A percentile compares a stretch with the other conserved stretches of the same genome.
These are phyloP conservation scores for Pterula multifida DNA, from an alignment of 1,284 basidiomycete genomes.

Conservation along the genomic window DNA sequence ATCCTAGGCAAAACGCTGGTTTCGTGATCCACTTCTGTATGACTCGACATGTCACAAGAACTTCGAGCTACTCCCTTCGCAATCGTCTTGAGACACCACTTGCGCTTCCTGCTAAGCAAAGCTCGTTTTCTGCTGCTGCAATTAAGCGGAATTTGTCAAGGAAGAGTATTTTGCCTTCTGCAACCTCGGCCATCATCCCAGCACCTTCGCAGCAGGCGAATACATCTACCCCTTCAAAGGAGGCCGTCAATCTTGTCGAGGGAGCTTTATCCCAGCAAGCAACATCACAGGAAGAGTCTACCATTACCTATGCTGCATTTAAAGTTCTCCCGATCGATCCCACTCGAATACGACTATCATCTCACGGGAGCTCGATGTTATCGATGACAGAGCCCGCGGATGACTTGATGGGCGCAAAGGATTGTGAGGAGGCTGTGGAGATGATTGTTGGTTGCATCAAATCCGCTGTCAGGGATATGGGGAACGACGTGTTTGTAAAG, in stretches of 20 bases:
- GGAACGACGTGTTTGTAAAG: constrained; percentile 41
- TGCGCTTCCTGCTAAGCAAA: constrained; percentile 13
- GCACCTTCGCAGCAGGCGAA: background rate
- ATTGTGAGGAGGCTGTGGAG: constrained; percentile 68
- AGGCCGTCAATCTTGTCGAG: constrained; percentile 3
- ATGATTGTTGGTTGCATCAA: constrained; percentile 60
- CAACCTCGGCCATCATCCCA: background rate
- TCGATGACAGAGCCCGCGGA: constrained; percentile 39
- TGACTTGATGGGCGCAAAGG: constrained; percentile 46
- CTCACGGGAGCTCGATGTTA: constrained; percentile 26
- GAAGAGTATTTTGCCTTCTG: constrained; percentile 5
- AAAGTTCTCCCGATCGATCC: constrained; percentile 65
- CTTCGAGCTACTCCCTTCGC: constrained; percentile 75
- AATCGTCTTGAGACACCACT: constrained; percentile 38
- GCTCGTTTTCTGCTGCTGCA: constrained; percentile 14
- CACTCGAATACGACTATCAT: constrained; percentile 38
- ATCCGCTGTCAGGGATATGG: constrained; percentile 56
- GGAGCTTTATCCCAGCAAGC: background rate
- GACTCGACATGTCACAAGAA: constrained; percentile 53
- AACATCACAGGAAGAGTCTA: constrained; percentile 11
- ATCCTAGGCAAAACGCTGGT: constrained; percentile 78
- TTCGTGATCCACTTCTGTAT: constrained; percentile 70
- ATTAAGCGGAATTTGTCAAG: constrained; percentile 5
- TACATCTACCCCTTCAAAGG: background rate
- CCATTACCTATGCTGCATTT: constrained; percentile 53